A percentile compares a stretch with the other conserved stretches of the same genome.
Conservation (phyloP, 768 basidiomycete species). For the Mycena galericulata region DNA sequence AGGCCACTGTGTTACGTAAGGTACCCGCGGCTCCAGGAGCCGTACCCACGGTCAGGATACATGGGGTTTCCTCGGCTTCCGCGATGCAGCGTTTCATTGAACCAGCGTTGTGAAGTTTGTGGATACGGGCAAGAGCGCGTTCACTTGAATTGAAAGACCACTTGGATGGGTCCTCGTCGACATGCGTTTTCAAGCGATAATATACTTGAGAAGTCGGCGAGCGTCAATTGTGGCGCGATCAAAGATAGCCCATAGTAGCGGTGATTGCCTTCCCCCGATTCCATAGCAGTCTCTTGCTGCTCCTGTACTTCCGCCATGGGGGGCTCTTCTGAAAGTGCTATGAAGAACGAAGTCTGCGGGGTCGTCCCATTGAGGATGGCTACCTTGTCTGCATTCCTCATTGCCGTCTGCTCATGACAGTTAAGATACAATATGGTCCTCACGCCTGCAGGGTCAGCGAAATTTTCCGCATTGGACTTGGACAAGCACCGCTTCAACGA, state of each 20-base stretch:
- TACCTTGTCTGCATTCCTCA: background rate
- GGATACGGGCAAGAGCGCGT: conserved; percentile 1
- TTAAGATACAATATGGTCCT: background rate
- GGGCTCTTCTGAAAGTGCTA: too few species aligned
- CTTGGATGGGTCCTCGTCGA: background rate
- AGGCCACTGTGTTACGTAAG: background rate
- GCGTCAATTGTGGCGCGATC: background rate
- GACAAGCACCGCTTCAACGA: conserved; percentile 12
- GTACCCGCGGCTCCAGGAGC: background rate
- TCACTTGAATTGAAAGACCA: background rate
- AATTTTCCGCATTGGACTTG: background rate
- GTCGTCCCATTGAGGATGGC: background rate
- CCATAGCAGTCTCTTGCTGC: too few species aligned
- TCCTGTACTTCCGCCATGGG: too few species aligned
- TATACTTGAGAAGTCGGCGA: background rate
- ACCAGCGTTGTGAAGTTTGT: background rate
- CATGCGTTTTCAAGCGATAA: conserved; percentile 7
- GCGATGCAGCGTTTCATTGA: conserved; percentile 16
- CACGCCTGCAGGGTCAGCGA: background rate
- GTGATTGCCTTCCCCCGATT: background rate
- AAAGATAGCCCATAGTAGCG: conserved; percentile 11
- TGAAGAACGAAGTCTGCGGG: too few species aligned
- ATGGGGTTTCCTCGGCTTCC: background rate
- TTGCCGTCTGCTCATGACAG: background rate
- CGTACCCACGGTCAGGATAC: background rate